phyloP scores from a whole-genome alignment of 305 asterid genomes.

The Fraxinus sp. region DNA sequence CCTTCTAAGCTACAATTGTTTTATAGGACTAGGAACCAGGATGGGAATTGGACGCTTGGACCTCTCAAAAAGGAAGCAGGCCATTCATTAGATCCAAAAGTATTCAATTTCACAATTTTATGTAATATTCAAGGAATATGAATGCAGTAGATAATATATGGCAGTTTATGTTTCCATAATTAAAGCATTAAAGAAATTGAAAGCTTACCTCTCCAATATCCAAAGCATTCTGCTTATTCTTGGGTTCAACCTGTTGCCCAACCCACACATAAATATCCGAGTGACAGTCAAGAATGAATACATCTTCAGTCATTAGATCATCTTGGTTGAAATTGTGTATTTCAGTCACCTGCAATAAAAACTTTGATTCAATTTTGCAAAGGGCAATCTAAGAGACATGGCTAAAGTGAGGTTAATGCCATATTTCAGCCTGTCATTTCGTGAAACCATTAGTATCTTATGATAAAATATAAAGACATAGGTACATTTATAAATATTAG shows the following conservation, averaged over 20 bases:
- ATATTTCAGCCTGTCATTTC: not conserved
- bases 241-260: conserved; percentile 72
- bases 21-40: not conserved
- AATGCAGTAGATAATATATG: not conserved
- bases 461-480: not conserved
- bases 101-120: not conserved
- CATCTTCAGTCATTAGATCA: conserved; percentile 95
- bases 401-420: not conserved
- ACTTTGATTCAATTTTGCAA: conserved; percentile 15
- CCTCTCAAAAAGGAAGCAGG: not conserved
- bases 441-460: not conserved
- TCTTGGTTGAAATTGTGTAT: conserved; percentile 90
- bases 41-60: not conserved
- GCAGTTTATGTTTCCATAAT: conserved; percentile 8
- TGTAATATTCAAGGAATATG: not conserved
- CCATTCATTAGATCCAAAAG: not conserved
- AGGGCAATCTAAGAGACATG: conserved; percentile 5
- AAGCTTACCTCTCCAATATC: conserved; percentile 69
- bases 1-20: not conserved
- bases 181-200: conserved; percentile 1
- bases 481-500: not conserved
- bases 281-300: conserved; percentile 80
- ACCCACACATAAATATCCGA: conserved; percentile 87
- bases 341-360: conserved; percentile 72
- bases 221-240: conserved; percentile 61